phyloP scores from a whole-genome alignment of 257 asterid genomes.

The Solanum raphanifolium region DNA sequence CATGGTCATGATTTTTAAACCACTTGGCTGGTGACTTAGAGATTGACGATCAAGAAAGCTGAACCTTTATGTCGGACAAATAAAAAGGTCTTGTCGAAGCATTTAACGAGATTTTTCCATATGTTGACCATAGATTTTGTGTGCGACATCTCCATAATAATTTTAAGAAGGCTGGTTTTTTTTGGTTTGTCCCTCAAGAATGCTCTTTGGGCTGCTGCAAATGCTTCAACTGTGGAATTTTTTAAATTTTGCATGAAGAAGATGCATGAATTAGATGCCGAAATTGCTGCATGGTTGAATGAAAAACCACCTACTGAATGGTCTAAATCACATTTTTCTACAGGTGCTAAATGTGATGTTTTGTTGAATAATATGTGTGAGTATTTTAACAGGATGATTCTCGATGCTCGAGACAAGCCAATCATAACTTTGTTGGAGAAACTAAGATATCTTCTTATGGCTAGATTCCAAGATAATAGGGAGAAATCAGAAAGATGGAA shows the following conservation, averaged over 20 bases:
- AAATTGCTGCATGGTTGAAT: neutral
- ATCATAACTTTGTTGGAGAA: neutral
- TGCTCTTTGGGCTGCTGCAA: neutral
- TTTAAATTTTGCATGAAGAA: neutral
- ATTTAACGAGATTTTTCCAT: neutral
- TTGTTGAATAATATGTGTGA: too few relatives aligned
- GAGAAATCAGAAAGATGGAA: too few relatives aligned
- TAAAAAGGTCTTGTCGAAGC: constrained; percentile 4
- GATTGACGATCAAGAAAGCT: neutral
- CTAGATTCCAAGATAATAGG: neutral
- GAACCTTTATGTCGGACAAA: neutral
- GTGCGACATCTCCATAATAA: neutral
- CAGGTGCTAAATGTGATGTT: too few relatives aligned
- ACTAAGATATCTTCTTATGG: neutral
- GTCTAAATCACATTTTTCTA: too few relatives aligned
- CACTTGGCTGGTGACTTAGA: neutral
- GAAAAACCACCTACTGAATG: neutral
- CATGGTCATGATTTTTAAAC: constrained; percentile 3
- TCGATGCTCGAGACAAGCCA: neutral
- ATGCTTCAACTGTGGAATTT: neutral
- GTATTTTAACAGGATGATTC: too few relatives aligned
- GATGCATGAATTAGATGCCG: neutral
- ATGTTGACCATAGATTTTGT: too few relatives aligned
- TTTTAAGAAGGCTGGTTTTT: neutral
- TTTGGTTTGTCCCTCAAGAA: neutral